Evolutionary conservation across 208 protist genomes (phyloP).

Genomic region (Sergeia podlipaevii): DNA sequence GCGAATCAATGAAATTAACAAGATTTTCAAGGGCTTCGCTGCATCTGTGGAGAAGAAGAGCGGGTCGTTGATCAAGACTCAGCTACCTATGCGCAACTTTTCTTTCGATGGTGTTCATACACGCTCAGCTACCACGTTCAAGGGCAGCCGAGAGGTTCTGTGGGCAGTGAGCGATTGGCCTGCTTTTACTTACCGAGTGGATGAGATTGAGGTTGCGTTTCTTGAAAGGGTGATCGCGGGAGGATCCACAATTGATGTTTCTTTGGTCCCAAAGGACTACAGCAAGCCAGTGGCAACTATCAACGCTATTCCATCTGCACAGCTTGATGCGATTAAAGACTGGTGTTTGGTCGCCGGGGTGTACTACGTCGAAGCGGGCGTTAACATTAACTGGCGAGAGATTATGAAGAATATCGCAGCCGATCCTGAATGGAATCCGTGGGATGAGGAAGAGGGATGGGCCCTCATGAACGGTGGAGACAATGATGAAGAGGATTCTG

Average conservation of each 20-base stretch:
- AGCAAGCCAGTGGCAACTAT: slow-evolving; percentile 64
- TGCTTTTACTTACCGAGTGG: slow-evolving; percentile 92
- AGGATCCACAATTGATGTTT: slow-evolving; percentile 96
- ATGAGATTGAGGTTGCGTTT: slow-evolving; percentile 94
- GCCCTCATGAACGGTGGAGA: slow-evolving; percentile 60
- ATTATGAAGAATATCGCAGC: slow-evolving; percentile 84
- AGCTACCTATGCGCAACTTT: slow-evolving; percentile 79
- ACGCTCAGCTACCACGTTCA: slow-evolving; percentile 71
- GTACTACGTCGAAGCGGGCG: slow-evolving; percentile 81
- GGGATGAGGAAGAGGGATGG: slow-evolving; percentile 63
- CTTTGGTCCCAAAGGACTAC: slow-evolving; percentile 98
- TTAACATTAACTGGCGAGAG: slow-evolving; percentile 78
- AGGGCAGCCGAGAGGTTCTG: slow-evolving; percentile 73
- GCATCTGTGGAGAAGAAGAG: slow-evolving; percentile 60
- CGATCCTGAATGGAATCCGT: slow-evolving; percentile 86
- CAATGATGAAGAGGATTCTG: slow-evolving; percentile 89
- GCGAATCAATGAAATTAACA: slow-evolving; percentile 75
- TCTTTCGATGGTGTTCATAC: slow-evolving; percentile 81
- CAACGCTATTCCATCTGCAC: slow-evolving; percentile 43
- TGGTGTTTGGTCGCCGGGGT: slow-evolving; percentile 73
- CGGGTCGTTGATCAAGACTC: slow-evolving; percentile 65
- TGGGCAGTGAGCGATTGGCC: slow-evolving; percentile 87
- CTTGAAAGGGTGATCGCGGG: slow-evolving; percentile 92
- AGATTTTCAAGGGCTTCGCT: slow-evolving; percentile 82
- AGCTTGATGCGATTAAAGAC: slow-evolving; percentile 72